Percentiles rank a stretch among this genome's conserved stretches.
Evolutionary conservation across 2,329 filamentous ascomycete genomes (phyloP).

Genomic region (Diaporthe sp.): DNA sequence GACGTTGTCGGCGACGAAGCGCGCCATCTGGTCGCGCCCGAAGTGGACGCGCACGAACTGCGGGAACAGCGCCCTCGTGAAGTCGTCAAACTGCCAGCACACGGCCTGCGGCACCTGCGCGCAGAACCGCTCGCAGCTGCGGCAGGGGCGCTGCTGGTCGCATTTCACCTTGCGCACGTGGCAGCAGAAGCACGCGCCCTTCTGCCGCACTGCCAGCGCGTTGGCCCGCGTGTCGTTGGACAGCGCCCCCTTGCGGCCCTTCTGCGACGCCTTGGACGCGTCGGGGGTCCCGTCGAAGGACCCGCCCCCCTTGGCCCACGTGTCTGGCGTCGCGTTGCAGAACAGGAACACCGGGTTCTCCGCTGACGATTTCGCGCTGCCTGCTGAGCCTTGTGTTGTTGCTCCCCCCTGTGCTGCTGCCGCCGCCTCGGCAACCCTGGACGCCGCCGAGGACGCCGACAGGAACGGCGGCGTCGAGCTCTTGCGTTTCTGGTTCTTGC

Average conservation of each 20-base stretch:
- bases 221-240: constrained; percentile 66
- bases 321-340: constrained; percentile 55
- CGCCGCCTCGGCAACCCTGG: constrained; percentile 23
- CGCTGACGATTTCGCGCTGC: constrained; percentile 33
- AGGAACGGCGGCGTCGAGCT: constrained; percentile 44
- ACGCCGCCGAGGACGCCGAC: constrained; percentile 31
- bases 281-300: constrained; percentile 67
- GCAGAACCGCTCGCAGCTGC: constrained; percentile 67
- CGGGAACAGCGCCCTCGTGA: constrained; percentile 65
- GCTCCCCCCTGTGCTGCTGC: constrained; percentile 36
- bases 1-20: constrained; percentile 64
- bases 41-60: constrained; percentile 65
- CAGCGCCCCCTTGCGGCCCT: constrained; percentile 68
- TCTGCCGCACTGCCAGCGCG: constrained; percentile 65
- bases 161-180: constrained; percentile 71
- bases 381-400: constrained; percentile 6
- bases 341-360: constrained; percentile 67
- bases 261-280: constrained; percentile 61
- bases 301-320: constrained; percentile 59
- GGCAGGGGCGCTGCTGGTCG: constrained; percentile 67
- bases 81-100: constrained; percentile 72
- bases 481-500: constrained; percentile 53
- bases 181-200: constrained; percentile 71
- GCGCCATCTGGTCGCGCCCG: constrained; percentile 60
- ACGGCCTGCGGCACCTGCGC: constrained; percentile 64